Evolutionary conservation across 2,329 filamentous ascomycete genomes (phyloP).

Genomic region (Fusarium setosum): DNA sequence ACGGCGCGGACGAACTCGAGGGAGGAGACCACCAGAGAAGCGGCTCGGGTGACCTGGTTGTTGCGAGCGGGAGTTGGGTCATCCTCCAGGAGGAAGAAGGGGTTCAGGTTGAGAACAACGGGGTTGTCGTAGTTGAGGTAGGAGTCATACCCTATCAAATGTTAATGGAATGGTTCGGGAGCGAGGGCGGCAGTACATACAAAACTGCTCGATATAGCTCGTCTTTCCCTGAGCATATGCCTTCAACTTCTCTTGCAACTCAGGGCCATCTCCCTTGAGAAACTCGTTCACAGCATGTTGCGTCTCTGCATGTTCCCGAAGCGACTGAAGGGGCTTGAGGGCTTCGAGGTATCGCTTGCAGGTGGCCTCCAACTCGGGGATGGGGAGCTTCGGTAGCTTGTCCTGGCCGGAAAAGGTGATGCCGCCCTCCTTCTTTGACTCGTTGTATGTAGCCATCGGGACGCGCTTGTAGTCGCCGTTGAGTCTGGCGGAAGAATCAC

Average conservation of each 20-base stretch:
- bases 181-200: conserved; percentile 58
- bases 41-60: conserved; percentile 94
- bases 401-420: conserved; percentile 93
- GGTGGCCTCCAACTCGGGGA: conserved; percentile 85
- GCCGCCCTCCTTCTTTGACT: conserved; percentile 71
- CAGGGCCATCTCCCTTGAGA: conserved; percentile 81
- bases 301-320: conserved; percentile 86
- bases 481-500: conserved; percentile 37
- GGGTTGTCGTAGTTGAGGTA: conserved; percentile 98
- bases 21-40: conserved; percentile 90
- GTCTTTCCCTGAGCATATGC: conserved; percentile 90
- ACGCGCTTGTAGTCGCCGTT: conserved; percentile 53
- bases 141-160: conserved; percentile 87
- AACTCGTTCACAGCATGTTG: conserved; percentile 86
- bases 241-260: conserved; percentile 88
- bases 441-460: conserved; percentile 65
- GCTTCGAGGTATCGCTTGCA: conserved; percentile 83
- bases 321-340: conserved; percentile 82
- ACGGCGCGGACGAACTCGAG: conserved; percentile 94
- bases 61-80: conserved; percentile 96
- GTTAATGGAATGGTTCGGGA: conserved; percentile 14
- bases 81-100: conserved; percentile 97
- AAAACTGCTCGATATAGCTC: conserved; percentile 99
- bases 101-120: conserved; percentile 96
- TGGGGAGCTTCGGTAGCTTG: conserved; percentile 89